phyloP scores from a whole-genome alignment of 306 rosid genomes.

The Arachis hypogaea region DNA sequence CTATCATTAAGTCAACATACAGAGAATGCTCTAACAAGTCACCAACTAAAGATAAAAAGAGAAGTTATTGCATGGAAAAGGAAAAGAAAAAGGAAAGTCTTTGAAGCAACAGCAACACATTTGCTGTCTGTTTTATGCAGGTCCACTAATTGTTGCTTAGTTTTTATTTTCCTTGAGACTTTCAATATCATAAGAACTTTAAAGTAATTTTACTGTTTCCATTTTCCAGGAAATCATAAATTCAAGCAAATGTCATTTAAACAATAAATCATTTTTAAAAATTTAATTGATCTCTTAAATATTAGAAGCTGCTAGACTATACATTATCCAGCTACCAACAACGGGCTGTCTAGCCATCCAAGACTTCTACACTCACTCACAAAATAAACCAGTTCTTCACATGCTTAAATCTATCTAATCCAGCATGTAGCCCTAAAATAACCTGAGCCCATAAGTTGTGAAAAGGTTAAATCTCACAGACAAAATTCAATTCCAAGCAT shows the following conservation, averaged over 20 bases:
- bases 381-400: constrained; percentile 12
- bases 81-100: not conserved
- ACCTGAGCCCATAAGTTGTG: constrained; percentile 8
- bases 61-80: constrained; percentile 16
- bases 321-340: not conserved
- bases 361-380: not conserved
- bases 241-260: constrained; percentile 7
- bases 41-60: constrained; percentile 20
- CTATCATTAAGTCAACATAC: not conserved
- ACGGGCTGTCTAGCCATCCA: not conserved
- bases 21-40: constrained; percentile 29
- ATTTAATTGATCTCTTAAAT: constrained; percentile 8
- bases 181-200: constrained; percentile 2
- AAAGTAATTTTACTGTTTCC: constrained; percentile 2
- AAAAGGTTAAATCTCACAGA: not conserved
- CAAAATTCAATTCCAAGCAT: constrained; percentile 8
- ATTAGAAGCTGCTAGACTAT: constrained; percentile 21
- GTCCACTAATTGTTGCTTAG: constrained; percentile 18
- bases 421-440: not conserved
- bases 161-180: constrained; percentile 4
- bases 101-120: constrained; percentile 8
- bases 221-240: constrained; percentile 15
- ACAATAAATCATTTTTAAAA: not conserved
- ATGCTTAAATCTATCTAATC: not conserved
- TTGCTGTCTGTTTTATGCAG: constrained; percentile 3